Base-by-base conservation (phyloP, 306 rosid genomes). In the Gillenia trifoliata region DNA sequence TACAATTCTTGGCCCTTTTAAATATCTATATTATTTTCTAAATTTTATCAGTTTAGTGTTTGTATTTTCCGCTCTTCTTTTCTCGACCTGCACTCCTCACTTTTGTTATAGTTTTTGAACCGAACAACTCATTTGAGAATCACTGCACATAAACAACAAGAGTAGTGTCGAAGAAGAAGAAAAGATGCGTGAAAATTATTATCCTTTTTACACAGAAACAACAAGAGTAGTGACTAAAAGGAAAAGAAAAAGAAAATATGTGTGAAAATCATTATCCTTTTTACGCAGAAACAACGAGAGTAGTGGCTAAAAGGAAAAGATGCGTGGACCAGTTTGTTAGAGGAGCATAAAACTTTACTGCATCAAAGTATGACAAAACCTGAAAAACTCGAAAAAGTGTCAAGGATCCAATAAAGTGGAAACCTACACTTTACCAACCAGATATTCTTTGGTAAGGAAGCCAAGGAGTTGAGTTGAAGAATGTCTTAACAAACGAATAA, bases 1-100 rank as follows among this genome's bases (percentile, higher is more conserved):
- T 82, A 83, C 78, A 81, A 50, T 66, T 83, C 47, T 74, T 71
- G 50, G 75, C 41, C 57, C 56, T 72, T 72, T 61, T 29, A 25
- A 66, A 30, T 70, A 71, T 49, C 45, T 63, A 56, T 60, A 60
- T 60, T 74, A 62, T 74, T 54, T 79, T 64, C 8, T 43, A 56
- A 41, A n/a, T n/a, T 5, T 49, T 55, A 26, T 60, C 28, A 28
- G 1, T 64, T 31, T 20, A 3, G 8, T 30, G 8, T 13, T 59
- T 59, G 17, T 45, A 5, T 5, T 15, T 0, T 45, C 15, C 2
- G 0, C 17, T 45, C 19, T 13, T 43, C 19, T 45, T 45, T 45
- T 45, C 20, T 45, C 2, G 20, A 36, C 10, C 10, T 8, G 52
- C 20, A 15, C 7, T 45, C 52, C 5, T 45, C 52, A 45, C 2